Evolutionary conservation across 495 filamentous ascomycete species (phyloP), one percentile per base, ranked within the genome.

Genomic region (Penicillium arizonense): DNA sequence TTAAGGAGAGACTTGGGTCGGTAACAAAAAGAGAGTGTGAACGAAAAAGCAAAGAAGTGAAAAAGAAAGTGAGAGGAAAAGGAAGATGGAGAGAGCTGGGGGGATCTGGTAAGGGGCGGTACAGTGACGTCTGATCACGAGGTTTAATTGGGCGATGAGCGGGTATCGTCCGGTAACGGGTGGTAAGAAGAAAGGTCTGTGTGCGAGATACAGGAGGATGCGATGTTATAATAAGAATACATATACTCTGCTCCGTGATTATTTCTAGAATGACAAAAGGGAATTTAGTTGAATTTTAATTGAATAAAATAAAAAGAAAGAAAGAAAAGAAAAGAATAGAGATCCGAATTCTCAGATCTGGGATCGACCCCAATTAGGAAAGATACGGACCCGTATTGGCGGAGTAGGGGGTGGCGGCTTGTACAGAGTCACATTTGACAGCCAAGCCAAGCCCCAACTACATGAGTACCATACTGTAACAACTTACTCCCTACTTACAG

Each of bases 1-100:
- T 63, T 51, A 60, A 63, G 57, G 60, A 63, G 57, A 55, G 60
- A 63, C 56, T 53, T 43, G 53, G 53, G 28, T 49, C 47, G 21
- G 46, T 35, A 43, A 40, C 51, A 36, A 49, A 55, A 45, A 44
- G 49, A 60, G 58, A 56, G 32, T 44, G 50, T 41, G 41, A 24
- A 56, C 34, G 34, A 52, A 44, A 52, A 50, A 48, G 14, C 34
- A 55, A 50, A 38, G 55, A 62, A 59, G 53, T 20, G 40, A 33
- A 46, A 49, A 37, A 36, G 52, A 49, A 59, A 56, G 41, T 39
- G 52, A 44, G 43, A 49, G 58, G 47, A 52, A 61, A 53, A 47
- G 41, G 32, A 55, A 55, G 30, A 36, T 37, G 50, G 44, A 56
- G 43, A 55, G 44, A 62, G 49, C 55, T 46, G 61, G 40, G 46